phyloP scores from a whole-genome alignment of 2,329 filamentous ascomycete genomes.

The Graphilbum ipis-grandicollis region DNA sequence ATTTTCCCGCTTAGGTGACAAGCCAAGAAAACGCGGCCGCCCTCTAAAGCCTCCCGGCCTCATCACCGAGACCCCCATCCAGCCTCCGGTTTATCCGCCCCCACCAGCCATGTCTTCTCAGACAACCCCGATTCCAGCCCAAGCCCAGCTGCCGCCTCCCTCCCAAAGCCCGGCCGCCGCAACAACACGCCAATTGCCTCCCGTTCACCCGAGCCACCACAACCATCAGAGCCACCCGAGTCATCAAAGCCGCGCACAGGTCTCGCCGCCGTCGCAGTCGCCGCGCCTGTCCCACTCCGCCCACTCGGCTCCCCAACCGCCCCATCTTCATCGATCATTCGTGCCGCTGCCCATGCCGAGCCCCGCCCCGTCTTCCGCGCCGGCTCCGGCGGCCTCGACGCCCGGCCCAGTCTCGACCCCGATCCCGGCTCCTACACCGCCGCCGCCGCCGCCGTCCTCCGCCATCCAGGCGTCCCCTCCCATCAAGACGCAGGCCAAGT shows the following conservation, averaged over 20 bases:
- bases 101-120: slow-evolving; percentile 8
- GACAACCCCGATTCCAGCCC: neutral
- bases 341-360: slow-evolving; percentile 20
- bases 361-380: slow-evolving; percentile 5
- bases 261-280: too few relatives aligned
- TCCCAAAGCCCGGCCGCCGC: slow-evolving; percentile 3
- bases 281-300: neutral
- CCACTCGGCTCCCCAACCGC: neutral
- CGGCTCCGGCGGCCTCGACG: slow-evolving; percentile 30
- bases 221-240: neutral
- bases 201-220: neutral
- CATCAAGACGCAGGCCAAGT: slow-evolving; percentile 66
- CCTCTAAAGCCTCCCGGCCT: slow-evolving; percentile 38
- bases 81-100: slow-evolving; percentile 5
- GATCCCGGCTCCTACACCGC: too few relatives aligned
- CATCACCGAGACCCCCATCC: slow-evolving; percentile 37
- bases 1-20: slow-evolving; percentile 19
- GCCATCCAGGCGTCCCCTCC: slow-evolving; percentile 36
- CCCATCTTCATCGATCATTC: slow-evolving; percentile 2
- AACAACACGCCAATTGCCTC: too few relatives aligned
- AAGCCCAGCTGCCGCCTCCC: slow-evolving; percentile 3
- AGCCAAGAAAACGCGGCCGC: slow-evolving; percentile 41
- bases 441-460: slow-evolving; percentile 13
- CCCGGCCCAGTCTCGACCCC: slow-evolving; percentile 22
- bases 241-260: too few relatives aligned